Conservation (phyloP, 768 basidiomycete genomes). For the Leccinum fibrillosum region DNA sequence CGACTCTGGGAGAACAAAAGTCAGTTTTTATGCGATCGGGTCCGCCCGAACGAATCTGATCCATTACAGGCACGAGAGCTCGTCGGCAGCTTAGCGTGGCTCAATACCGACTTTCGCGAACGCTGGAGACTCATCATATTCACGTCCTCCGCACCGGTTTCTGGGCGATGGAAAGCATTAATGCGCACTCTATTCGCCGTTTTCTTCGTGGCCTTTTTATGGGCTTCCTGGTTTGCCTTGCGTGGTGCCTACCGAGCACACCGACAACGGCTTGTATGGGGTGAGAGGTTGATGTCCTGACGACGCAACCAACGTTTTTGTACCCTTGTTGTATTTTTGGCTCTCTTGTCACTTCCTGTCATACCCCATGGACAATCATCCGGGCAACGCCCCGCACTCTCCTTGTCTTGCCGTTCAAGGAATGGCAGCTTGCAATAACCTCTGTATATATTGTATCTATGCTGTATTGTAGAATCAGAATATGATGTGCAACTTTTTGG, state of each 20-base stretch:
- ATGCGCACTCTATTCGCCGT: conserved; percentile 60
- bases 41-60: background rate
- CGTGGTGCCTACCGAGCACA: conserved; percentile 72
- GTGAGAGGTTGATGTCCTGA: conserved; percentile 73
- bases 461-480: conserved; percentile 17
- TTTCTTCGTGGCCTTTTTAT: conserved; percentile 54
- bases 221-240: conserved; percentile 58
- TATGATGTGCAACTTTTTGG: background rate
- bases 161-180: conserved; percentile 62
- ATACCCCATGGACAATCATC: background rate
- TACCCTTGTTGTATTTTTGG: background rate
- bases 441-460: conserved; percentile 12
- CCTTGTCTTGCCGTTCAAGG: background rate
- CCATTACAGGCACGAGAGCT: conserved; percentile 57
- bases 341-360: background rate
- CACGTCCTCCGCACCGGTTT: conserved; percentile 68
- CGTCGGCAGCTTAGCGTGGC: conserved; percentile 64
- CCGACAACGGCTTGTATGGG: conserved; percentile 74
- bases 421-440: background rate
- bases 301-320: background rate
- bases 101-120: conserved; percentile 75
- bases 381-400: background rate
- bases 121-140: conserved; percentile 75
- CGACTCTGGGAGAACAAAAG: conserved; percentile 69
- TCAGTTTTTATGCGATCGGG: conserved; percentile 21